These are phyloP conservation scores for Phalaenopsis aphrodite DNA, from an alignment of 106 monocot species.

Conservation along the genomic window DNA sequence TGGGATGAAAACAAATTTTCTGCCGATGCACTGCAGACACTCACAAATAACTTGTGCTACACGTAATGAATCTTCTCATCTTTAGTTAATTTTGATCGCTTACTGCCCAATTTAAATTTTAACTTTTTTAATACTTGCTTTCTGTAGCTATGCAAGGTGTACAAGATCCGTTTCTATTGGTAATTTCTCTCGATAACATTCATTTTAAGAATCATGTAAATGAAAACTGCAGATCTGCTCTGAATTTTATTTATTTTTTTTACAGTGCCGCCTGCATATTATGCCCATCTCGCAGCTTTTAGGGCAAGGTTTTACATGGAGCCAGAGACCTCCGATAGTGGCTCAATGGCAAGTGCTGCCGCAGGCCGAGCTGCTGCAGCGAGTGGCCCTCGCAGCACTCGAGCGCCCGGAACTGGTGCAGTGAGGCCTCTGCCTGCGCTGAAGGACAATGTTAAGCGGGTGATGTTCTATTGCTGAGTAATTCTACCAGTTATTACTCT, in stretches of 20 bases:
- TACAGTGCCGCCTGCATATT: slow-evolving; percentile 77
- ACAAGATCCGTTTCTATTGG: slow-evolving; percentile 85
- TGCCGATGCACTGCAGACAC: slow-evolving; percentile 13
- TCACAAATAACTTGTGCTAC: slow-evolving; percentile 13
- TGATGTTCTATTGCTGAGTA: slow-evolving; percentile 53
- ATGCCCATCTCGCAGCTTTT: slow-evolving; percentile 79
- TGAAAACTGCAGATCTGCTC: too few relatives aligned
- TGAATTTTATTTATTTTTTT: not conserved
- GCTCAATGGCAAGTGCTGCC: slow-evolving; percentile 16
- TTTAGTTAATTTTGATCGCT: not conserved
- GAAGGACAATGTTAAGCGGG: slow-evolving; percentile 41
- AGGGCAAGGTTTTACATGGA: slow-evolving; percentile 82
- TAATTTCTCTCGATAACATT: slow-evolving; percentile 13
- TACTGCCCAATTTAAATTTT: not conserved
- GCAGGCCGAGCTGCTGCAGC: slow-evolving; percentile 19
- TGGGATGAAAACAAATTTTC: slow-evolving; percentile 16
- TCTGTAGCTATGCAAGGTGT: slow-evolving; percentile 72
- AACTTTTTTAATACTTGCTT: not conserved
- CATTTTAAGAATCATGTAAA: not conserved
- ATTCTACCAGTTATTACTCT: not conserved
- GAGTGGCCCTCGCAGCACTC: slow-evolving; percentile 9
- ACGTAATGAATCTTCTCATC: slow-evolving; percentile 1
- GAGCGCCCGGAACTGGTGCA: slow-evolving; percentile 13
- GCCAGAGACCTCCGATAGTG: slow-evolving; percentile 41
- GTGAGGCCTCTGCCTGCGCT: slow-evolving; percentile 66